These are phyloP conservation scores for Apophysomyces variabilis DNA, from an alignment of 371 early-diverging fungal genomes.

Conservation along the genomic window DNA sequence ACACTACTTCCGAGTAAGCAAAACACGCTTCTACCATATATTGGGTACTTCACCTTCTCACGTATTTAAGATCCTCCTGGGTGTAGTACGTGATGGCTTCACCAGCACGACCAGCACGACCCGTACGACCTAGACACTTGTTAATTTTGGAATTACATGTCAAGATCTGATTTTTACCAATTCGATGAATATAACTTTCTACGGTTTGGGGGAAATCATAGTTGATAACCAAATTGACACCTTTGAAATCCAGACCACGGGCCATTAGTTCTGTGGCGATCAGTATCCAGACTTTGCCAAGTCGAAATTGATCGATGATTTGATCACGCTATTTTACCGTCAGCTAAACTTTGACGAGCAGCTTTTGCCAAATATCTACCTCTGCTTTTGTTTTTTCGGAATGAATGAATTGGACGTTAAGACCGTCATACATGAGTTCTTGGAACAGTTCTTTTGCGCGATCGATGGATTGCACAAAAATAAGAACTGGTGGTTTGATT, in stretches of 20 bases:
- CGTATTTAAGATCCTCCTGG: constrained; percentile 87
- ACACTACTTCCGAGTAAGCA: constrained; percentile 53
- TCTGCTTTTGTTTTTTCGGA: constrained; percentile 91
- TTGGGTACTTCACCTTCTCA: constrained; percentile 64
- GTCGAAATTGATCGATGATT: constrained; percentile 88
- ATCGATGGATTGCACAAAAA: constrained; percentile 96
- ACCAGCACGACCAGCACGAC: constrained; percentile 85
- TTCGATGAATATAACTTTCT: constrained; percentile 93
- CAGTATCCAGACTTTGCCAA: constrained; percentile 92
- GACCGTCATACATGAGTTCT: constrained; percentile 96
- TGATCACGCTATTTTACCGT: constrained; percentile 69
- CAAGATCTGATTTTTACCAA: constrained; percentile 51
- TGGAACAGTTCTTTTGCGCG: constrained; percentile 93
- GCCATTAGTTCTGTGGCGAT: constrained; percentile 98
- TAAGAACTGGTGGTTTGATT: constrained; percentile 90
- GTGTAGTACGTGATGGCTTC: constrained; percentile 91
- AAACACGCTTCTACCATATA: constrained; percentile 18
- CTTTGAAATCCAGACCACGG: constrained; percentile 95
- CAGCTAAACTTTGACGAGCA: neutral
- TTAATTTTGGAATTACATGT: neutral
- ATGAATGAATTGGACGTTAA: constrained; percentile 96
- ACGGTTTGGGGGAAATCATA: constrained; percentile 96
- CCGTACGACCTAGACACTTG: constrained; percentile 73
- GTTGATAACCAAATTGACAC: constrained; percentile 91
- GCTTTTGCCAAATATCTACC: constrained; percentile 25